Base-by-base conservation (phyloP, 1,284 basidiomycete species). In the Retiboletus flavoniger region DNA sequence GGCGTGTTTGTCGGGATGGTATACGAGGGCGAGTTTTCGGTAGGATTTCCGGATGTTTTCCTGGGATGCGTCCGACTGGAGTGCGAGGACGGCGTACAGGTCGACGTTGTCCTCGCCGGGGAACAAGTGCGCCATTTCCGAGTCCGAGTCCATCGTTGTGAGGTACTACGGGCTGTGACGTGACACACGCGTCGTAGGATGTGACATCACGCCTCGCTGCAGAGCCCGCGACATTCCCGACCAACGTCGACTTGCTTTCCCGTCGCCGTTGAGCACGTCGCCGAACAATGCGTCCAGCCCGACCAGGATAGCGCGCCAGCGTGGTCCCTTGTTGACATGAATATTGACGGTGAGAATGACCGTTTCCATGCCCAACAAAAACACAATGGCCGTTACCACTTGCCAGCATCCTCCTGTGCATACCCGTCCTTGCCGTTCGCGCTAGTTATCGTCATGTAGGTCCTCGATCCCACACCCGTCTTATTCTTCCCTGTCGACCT, bases 1-100 rank as follows among this genome's bases (percentile, higher is more conserved):
- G 34, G 83, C 74, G 66, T 93, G 92, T 68, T 95, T 95, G 75
- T 96, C 93, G 5, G 95, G 95, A 66, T 97, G 95, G 69, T 85
- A 83, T 50, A 81, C 65, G 21, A 98, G 83, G 4, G 95, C 94
- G 21, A 87, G 82, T 58, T 84, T 86, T 42, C 93, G 83, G 74
- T 97, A 98, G 0, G 93, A 81, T 65, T 87, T 91, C 71, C 86
- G 87, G 63, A 96, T 86, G 21, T 85, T 83, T 31, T 90, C 87
- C 3, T 69, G 51, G 3, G 77, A 81, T 7, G 89, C 82, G 50
- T 78, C 72, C 1, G 72, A 72, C 5, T 74, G 63, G 36, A 94
- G 70, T 24, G 75, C 73, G 19, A 96, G 84, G 8, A 90, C 82
- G 0, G 77, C 76, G 68, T 95, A 96, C 6, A 95, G 81, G 70